Base-by-base conservation (phyloP, 1,284 basidiomycete species). In the Anthracocystis setariae region DNA sequence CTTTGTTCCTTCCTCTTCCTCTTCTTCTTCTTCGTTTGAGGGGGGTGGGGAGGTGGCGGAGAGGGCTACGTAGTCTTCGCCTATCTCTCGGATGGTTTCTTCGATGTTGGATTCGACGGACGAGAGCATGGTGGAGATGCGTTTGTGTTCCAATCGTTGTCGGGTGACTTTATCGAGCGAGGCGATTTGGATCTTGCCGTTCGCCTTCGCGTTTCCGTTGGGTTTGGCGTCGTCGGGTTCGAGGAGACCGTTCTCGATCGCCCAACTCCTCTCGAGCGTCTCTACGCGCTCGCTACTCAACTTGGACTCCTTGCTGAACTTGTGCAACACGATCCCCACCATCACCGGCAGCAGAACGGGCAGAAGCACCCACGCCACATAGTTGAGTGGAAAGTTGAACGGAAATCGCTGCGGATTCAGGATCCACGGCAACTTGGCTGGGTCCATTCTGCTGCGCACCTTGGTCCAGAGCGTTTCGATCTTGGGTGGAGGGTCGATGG, bases 351-450 rank as follows among this genome's bases (percentile, higher is more conserved):
- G 17, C 18, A 70, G 5, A 27, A 78, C 43, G 5, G 76, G 76
- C 27, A 76, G 29, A 37, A 57, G 48, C 3, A 74, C 25, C 29
- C 74, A 45, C 7, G 59, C 52, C 8, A 78, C 15, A 40, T 75
- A 78, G 63, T 78, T 78, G n/a, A 78, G 53, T 1, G 77, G 76
- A 37, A 74, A 76, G 3, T 33, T 46, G 23, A 76, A 52, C 1
- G 77, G 76, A 17, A 67, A 52, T 3, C 73, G 53, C 18, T 56
- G 49, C 0, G 76, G 77, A n/a, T 76, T 76, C 12, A 78, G 51
- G 24, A 78, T 62, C 63, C 59, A 76, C 0, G 77, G 76, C 8
- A 73, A 18, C 12, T 70, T 69, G n/a, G 42, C 55, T 0, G 70
- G 39, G 2, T 49, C 45, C 3, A 69, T 17, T 21, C 4, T 46